Base-by-base conservation (phyloP, 495 filamentous ascomycete genomes). In the Daldinia childiae region DNA sequence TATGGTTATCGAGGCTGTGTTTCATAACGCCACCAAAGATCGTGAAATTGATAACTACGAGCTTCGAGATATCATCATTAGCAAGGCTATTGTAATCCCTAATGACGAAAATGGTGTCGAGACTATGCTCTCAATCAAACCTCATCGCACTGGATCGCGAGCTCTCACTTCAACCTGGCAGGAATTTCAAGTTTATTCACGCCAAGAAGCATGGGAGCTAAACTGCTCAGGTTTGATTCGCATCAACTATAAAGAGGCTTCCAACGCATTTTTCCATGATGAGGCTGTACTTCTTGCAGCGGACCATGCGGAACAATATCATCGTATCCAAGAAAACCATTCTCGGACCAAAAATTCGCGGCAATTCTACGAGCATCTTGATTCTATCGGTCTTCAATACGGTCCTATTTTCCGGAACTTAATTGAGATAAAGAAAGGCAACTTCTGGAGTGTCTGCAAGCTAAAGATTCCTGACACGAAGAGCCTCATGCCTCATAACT, bases 1-100 rank as follows among this genome's bases (percentile, higher is more conserved):
- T 8, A 84, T 84, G 80, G 83, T 78, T 14, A 66, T 78, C 0
- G 83, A 83, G 50, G 82, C 82, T 6, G 67, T 79, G 1, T 45
- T 64, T 2, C 83, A 85, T 36, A n/a, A 78, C 11, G 73, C 30
- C 34, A n/a, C 58, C 78, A 24, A 48, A n/a, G 43, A 21, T 48
- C 43, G 19, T 24, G 17, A 24, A 48, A 48, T 48, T 45, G 41
- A 45, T 19, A 0, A 59, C 72, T 54, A 43, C 51, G 0, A 70
- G 66, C 34, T 63, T 30, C 9, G 48, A 62, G 62, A 66, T 50
- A 30, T 32, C 56, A 56, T 12, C 15, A 48, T 64, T 24, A 24
- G 27, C 1, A 62, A 52, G 39, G 58, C 58, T 17, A 19, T 62
- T 15, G 58, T 68, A 0, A 39, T 62, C 17, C 7, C 19, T 3